These are phyloP conservation scores for Termitomyces sp. DNA, from an alignment of 768 basidiomycete genomes.

Conservation along the genomic window DNA sequence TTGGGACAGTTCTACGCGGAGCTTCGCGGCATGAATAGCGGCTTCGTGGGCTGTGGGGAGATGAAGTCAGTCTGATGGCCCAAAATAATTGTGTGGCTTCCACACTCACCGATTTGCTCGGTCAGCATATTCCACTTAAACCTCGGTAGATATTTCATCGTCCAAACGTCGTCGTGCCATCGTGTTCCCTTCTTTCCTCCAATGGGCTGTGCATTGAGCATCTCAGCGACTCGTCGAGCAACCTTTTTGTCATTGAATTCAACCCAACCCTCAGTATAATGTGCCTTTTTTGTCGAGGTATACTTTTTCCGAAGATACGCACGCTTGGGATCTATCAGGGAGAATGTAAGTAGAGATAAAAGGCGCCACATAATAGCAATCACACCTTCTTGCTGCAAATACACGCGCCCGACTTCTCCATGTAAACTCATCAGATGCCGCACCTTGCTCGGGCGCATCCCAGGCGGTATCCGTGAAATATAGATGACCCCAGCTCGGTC, in stretches of 20 bases:
- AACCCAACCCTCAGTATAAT: slow-evolving; percentile 97
- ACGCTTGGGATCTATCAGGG: slow-evolving; percentile 51
- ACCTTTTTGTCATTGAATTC: slow-evolving; percentile 80
- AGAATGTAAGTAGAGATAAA: background rate
- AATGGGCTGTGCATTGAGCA: slow-evolving; percentile 94
- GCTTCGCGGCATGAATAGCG: slow-evolving; percentile 77
- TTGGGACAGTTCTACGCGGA: slow-evolving; percentile 89
- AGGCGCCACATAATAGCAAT: background rate
- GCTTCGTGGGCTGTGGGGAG: slow-evolving; percentile 78
- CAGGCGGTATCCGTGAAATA: slow-evolving; percentile 94
- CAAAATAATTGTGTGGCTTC: background rate
- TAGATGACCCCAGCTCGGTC: slow-evolving; percentile 79
- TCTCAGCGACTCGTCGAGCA: slow-evolving; percentile 84
- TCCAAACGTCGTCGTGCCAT: slow-evolving; percentile 98
- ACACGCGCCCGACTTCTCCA: slow-evolving; percentile 89
- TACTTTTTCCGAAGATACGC: slow-evolving; percentile 79
- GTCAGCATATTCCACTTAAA: slow-evolving; percentile 99
- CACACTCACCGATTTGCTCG: slow-evolving; percentile 89
- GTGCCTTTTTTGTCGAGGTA: slow-evolving; percentile 77
- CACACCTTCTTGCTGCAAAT: slow-evolving; percentile 88
- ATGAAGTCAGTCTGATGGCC: background rate
- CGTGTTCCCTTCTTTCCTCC: slow-evolving; percentile 88
- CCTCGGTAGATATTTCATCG: slow-evolving; percentile 96
- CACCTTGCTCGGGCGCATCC: slow-evolving; percentile 84
- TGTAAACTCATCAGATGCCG: slow-evolving; percentile 87